Conservation (phyloP, 176 grass and related monocot genomes). For the Stipa capillata region DNA sequence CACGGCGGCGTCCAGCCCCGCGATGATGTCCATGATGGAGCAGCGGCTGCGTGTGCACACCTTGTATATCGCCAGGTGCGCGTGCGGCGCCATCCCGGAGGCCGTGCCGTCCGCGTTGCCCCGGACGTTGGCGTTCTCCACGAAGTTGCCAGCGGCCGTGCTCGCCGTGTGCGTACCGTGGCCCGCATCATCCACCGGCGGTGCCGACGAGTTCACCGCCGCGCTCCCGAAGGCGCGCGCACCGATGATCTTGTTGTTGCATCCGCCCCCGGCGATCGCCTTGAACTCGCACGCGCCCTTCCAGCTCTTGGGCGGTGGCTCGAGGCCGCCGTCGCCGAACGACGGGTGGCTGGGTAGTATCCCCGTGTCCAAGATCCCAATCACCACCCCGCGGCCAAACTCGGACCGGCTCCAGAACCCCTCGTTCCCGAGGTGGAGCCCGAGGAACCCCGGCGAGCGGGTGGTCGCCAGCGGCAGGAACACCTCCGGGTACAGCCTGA, state of each 20-base stretch:
- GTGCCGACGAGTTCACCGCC: slow-evolving; percentile 33
- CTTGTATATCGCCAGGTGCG: slow-evolving; percentile 77
- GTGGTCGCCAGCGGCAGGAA: slow-evolving; percentile 25
- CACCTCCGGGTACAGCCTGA: slow-evolving; percentile 51
- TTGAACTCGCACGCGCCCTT: slow-evolving; percentile 66
- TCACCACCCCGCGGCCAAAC: slow-evolving; percentile 33
- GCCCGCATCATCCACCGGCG: slow-evolving; percentile 14
- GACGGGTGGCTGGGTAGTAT: slow-evolving; percentile 76
- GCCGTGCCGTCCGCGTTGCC: slow-evolving; percentile 82
- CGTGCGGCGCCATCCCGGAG: slow-evolving; percentile 81
- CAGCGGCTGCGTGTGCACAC: slow-evolving; percentile 61
- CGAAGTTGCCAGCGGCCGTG: slow-evolving; percentile 37
- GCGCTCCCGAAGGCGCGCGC: slow-evolving; percentile 71
- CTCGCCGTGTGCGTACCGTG: too few relatives aligned
- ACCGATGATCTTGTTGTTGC: slow-evolving; percentile 82
- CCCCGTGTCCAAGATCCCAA: slow-evolving; percentile 72
- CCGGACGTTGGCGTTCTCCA: slow-evolving; percentile 53
- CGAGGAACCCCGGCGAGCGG: too few relatives aligned
- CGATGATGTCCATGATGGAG: slow-evolving; percentile 74
- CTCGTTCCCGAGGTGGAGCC: too few relatives aligned
- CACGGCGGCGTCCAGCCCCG: slow-evolving; percentile 64
- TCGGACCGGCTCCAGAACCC: too few relatives aligned
- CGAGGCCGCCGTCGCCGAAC: slow-evolving; percentile 59
- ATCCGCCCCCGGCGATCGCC: slow-evolving; percentile 25
- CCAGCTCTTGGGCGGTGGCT: slow-evolving; percentile 47